These are phyloP conservation scores for Arbutus unedo DNA, from an alignment of 148 eudicot species.

Conservation along the genomic window DNA sequence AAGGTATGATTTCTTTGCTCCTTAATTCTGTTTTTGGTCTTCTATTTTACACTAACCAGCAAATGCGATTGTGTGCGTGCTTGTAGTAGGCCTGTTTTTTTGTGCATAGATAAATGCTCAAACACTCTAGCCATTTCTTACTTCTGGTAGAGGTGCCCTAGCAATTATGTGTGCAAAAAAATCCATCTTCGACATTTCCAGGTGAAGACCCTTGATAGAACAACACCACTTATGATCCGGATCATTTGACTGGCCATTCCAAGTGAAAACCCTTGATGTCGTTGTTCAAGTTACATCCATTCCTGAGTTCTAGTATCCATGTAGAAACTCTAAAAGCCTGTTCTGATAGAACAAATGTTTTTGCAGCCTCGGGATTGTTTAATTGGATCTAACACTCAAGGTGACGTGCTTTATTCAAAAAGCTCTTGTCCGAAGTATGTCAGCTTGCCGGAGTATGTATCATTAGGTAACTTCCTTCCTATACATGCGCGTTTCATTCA, in stretches of 20 bases:
- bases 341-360: constrained; percentile 6
- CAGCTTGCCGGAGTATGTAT: constrained; percentile 60
- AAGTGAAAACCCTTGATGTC: background rate
- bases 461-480: constrained; percentile 44
- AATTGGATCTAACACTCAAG: constrained; percentile 20
- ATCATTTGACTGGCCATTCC: background rate
- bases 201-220: background rate
- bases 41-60: background rate
- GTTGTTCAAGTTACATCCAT: background rate
- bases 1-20: constrained; percentile 44
- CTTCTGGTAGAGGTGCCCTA: background rate
- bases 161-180: background rate
- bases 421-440: constrained; percentile 76
- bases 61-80: background rate
- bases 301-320: background rate
- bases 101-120: background rate
- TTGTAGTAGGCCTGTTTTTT: background rate
- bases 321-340: background rate
- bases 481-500: background rate
- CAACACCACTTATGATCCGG: background rate
- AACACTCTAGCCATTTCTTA: background rate
- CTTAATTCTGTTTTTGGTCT: constrained; percentile 8
- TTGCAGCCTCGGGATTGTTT: constrained; percentile 87
- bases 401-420: constrained; percentile 24
- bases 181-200: background rate